These are phyloP conservation scores for Cladosporium sp. DNA, from an alignment of 2,329 filamentous ascomycete genomes.

Conservation along the genomic window DNA sequence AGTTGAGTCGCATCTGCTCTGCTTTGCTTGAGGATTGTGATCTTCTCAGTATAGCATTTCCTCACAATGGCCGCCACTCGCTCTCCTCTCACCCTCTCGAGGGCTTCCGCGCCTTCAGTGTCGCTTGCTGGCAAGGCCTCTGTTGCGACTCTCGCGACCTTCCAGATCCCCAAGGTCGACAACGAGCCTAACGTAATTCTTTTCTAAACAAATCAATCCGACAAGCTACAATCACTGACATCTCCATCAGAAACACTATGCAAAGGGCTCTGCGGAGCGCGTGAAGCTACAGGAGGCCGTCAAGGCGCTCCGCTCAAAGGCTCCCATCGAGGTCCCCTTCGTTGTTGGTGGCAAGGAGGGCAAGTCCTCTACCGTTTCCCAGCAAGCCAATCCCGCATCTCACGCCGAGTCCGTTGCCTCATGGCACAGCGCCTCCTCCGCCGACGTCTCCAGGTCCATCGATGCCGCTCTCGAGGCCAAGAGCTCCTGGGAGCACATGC, in stretches of 20 bases:
- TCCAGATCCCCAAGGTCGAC: constrained; percentile 80
- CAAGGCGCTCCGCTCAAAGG: constrained; percentile 65
- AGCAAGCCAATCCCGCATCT: constrained; percentile 79
- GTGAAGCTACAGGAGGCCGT: constrained; percentile 74
- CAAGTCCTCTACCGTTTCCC: constrained; percentile 63
- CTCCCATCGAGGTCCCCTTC: constrained; percentile 76
- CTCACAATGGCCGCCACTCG: constrained; percentile 13
- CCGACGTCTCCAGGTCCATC: constrained; percentile 78
- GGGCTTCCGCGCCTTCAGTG: constrained; percentile 13
- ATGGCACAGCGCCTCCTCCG: constrained; percentile 77
- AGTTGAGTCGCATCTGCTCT: not conserved
- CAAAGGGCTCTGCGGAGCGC: constrained; percentile 77
- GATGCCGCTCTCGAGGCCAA: constrained; percentile 82
- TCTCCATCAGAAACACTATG: constrained; percentile 73
- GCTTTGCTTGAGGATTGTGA: constrained; percentile 7
- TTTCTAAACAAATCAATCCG: not conserved
- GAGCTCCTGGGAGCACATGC: constrained; percentile 78
- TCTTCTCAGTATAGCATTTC: not conserved
- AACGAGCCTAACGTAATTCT: constrained; percentile 91
- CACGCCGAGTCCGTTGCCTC: constrained; percentile 75
- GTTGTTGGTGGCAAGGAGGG: constrained; percentile 71
- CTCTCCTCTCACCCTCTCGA: constrained; percentile 14
- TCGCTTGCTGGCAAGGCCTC: constrained; percentile 16
- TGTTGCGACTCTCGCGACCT: constrained; percentile 68
- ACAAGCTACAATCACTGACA: constrained; percentile 18